Evolutionary conservation across 176 grass and related monocot genomes (phyloP).

Genomic region (Oryza glumipatula): DNA sequence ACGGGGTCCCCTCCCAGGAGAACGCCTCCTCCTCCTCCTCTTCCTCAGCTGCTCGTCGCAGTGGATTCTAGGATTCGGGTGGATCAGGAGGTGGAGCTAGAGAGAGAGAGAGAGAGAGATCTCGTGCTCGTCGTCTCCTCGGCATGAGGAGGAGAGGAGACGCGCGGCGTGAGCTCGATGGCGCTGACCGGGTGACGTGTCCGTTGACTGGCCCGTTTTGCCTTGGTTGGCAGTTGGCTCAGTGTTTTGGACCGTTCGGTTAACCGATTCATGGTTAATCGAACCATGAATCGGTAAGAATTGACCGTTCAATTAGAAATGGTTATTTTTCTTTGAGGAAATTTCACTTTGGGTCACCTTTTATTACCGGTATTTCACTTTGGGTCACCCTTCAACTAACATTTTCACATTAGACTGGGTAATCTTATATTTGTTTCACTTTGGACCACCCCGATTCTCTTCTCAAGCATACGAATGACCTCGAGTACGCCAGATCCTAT

Average conservation of each 20-base stretch:
- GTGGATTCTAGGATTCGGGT: conserved; percentile 4
- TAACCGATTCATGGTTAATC: background rate
- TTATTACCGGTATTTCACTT: no score
- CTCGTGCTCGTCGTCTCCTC: background rate
- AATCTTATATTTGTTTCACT: no score
- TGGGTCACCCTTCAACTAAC: no score
- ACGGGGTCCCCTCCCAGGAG: background rate
- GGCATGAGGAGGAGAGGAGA: background rate
- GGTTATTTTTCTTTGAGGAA: no score
- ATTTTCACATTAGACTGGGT: no score
- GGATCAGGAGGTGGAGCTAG: conserved; percentile 13
- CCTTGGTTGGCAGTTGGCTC: background rate
- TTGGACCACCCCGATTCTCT: no score
- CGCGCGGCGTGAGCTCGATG: background rate
- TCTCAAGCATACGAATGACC: no score
- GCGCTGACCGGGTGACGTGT: conserved; percentile 3
- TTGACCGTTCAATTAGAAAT: no score
- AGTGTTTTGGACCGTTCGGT: background rate
- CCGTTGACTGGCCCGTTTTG: background rate
- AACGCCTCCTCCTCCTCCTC: background rate
- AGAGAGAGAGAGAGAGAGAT: background rate
- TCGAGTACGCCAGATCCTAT: no score
- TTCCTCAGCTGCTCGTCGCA: background rate
- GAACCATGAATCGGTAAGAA: no score
- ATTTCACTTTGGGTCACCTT: no score